Evolutionary conservation across 2,329 filamentous ascomycete genomes (phyloP), one percentile per base, ranked within the genome.

Genomic region (Ceratocystiopsis minuta): DNA sequence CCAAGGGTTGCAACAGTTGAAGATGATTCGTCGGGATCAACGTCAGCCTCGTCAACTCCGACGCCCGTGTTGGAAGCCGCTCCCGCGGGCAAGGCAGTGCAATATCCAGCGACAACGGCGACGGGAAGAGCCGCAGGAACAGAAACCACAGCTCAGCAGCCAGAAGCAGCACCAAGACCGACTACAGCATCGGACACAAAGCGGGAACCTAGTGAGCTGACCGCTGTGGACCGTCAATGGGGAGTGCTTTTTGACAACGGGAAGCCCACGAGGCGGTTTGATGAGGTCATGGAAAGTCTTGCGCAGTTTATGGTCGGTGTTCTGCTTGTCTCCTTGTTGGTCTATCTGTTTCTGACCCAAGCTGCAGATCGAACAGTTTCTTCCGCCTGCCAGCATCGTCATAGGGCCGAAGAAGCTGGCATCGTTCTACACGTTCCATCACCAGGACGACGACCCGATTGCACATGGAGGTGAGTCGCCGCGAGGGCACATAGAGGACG

Each of bases 341-440:
- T n/a, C n/a, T 40, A 33, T 20, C n/a, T 43, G n/a, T 15, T 41
- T 28, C 24, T 28, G 7, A 28, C 24, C 24, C 24, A 10, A n/a
- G 24, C 5, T 28, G 4, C 4, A 80, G 75, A 77, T 83, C 49
- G 72, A 80, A 43, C 70, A 83, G 48, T 80, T 78, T 53, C 63
- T 74, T 38, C 79, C 80, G 1, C 72, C 68, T 47, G 69, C 70
- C 39, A 78, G 70, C 32, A 62, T 88, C 15, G 80, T 90, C 36
- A 67, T 93, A 33, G 73, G 79, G 0, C 84, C 85, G 0, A 62
- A 72, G 6, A 90, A 90, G 60, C 70, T 94, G 63, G 67, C 72
- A 14, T 66, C 68, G 38, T 83, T 87, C 50, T 92, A 92, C 54
- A 65, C 70, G 15, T 70, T 72, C 42, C 80, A 80, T 44, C 67